phyloP scores from a whole-genome alignment of 2,329 filamentous ascomycete species.

The Ascochyta rabiei region DNA sequence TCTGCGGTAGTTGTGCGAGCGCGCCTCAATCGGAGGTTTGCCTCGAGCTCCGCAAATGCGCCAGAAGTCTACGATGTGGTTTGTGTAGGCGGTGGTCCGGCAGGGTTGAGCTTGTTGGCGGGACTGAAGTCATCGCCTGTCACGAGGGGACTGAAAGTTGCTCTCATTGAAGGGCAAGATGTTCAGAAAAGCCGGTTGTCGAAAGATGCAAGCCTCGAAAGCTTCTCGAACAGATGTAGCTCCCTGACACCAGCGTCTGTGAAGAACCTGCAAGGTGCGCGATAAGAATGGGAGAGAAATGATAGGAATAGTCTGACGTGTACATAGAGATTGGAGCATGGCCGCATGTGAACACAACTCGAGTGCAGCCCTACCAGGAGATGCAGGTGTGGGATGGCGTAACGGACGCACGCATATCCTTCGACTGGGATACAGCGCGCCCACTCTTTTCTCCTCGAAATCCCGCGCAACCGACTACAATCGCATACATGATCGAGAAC shows the following conservation, averaged over 20 bases:
- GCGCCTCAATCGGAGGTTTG: slow-evolving; percentile 34
- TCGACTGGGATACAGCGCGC: slow-evolving; percentile 69
- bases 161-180: slow-evolving; percentile 89
- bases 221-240: slow-evolving; percentile 93
- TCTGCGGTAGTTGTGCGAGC: slow-evolving; percentile 22
- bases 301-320: slow-evolving; percentile 13
- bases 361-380: slow-evolving; percentile 86
- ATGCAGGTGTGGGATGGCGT: slow-evolving; percentile 99
- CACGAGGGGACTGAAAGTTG: slow-evolving; percentile 79
- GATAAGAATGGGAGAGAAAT: neutral
- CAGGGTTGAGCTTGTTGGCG: slow-evolving; percentile 71
- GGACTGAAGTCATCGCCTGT: slow-evolving; percentile 66
- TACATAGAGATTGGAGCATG: slow-evolving; percentile 76
- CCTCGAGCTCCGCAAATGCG: slow-evolving; percentile 39
- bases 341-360: slow-evolving; percentile 72
- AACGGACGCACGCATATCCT: slow-evolving; percentile 83
- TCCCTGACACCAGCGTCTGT: slow-evolving; percentile 89
- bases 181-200: slow-evolving; percentile 72
- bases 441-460: slow-evolving; percentile 47
- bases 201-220: slow-evolving; percentile 65
- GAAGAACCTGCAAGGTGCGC: slow-evolving; percentile 70
- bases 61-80: slow-evolving; percentile 91
- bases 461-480: slow-evolving; percentile 60
- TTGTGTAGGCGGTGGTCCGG: slow-evolving; percentile 87
- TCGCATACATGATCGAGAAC: slow-evolving; percentile 98